These are phyloP conservation scores for Populus ilicifolia DNA, from an alignment of 345 rosid genomes.

Conservation along the genomic window DNA sequence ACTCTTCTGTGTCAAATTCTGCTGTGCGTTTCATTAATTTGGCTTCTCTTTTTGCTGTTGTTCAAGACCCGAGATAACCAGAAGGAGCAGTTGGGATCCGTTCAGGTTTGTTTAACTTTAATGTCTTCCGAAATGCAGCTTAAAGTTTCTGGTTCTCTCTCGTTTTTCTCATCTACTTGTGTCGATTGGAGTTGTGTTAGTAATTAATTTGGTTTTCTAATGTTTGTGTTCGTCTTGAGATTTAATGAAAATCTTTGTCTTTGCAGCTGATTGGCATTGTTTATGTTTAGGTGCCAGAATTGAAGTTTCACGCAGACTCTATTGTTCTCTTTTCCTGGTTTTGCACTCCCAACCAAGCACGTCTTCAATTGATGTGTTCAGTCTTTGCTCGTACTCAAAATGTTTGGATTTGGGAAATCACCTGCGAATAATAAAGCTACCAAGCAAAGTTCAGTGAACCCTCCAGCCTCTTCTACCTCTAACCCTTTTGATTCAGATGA, in stretches of 20 bases:
- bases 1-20: background rate
- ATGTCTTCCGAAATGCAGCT: background rate
- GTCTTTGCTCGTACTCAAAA: slow-evolving; percentile 18
- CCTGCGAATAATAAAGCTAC: slow-evolving; percentile 29
- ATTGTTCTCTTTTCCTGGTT: slow-evolving; percentile 1
- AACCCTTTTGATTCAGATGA: slow-evolving; percentile 31
- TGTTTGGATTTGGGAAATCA: slow-evolving; percentile 68
- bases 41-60: background rate
- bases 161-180: background rate
- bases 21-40: background rate
- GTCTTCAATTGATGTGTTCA: background rate
- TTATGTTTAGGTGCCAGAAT: slow-evolving; percentile 9
- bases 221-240: background rate
- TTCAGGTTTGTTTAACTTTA: background rate
- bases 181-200: background rate
- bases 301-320: background rate
- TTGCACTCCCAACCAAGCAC: background rate
- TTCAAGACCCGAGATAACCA: background rate
- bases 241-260: background rate
- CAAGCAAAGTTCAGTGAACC: slow-evolving; percentile 18
- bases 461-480: background rate
- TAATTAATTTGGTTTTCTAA: background rate
- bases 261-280: background rate
- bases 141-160: background rate
- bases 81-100: background rate